phyloP scores from a whole-genome alignment of 768 basidiomycete genomes.

The Exidia glandulosa region DNA sequence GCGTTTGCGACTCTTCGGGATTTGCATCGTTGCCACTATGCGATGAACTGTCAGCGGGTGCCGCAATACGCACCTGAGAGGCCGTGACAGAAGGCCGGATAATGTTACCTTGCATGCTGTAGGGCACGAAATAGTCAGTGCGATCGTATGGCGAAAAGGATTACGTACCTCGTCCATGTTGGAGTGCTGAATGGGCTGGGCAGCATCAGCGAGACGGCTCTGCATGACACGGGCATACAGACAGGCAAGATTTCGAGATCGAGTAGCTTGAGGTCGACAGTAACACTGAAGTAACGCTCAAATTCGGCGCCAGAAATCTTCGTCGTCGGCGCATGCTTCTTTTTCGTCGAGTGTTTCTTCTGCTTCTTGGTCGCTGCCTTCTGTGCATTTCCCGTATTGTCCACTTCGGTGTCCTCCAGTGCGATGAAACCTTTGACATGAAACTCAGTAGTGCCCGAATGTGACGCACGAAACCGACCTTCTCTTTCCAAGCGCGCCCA shows the following conservation, averaged over 20 bases:
- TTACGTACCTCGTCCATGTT: no score
- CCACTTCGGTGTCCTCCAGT: no score
- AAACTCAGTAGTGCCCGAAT: neutral
- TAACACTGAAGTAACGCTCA: neutral
- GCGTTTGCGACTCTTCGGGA: neutral
- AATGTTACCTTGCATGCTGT: no score
- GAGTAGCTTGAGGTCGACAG: neutral
- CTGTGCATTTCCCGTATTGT: constrained; percentile 24
- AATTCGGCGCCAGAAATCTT: neutral
- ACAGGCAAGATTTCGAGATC: neutral
- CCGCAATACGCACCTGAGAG: no score
- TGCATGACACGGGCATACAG: no score
- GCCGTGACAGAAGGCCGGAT: no score
- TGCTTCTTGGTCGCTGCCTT: neutral
- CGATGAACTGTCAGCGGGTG: no score
- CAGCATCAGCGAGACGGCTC: no score
- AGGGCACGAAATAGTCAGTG: no score
- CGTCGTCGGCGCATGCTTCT: neutral
- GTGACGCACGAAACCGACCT: constrained; percentile 28
- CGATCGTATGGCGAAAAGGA: no score
- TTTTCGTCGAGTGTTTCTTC: neutral
- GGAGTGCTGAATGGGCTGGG: no score
- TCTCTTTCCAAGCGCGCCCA: constrained; percentile 61
- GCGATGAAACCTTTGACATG: constrained; percentile 44
- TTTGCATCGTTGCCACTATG: no score